These are phyloP conservation scores for Isoetes taiwanensis DNA, from an alignment of 75 land plant genomes.

Conservation along the genomic window DNA sequence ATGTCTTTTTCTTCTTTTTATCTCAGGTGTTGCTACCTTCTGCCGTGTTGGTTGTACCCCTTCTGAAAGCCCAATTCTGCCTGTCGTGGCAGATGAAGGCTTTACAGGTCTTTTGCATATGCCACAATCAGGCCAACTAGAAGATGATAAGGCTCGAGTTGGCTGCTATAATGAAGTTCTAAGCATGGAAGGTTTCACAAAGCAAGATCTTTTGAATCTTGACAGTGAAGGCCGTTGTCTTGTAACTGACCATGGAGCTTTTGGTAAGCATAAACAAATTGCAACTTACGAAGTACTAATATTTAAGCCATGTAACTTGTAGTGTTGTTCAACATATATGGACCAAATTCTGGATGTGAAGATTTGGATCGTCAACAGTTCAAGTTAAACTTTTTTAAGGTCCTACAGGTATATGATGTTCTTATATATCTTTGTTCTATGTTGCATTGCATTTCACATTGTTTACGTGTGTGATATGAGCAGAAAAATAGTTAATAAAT, in stretches of 20 bases:
- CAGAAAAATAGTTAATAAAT: too few species aligned
- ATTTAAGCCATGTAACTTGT: slow-evolving; percentile 5
- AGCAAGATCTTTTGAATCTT: slow-evolving; percentile 54
- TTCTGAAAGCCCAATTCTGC: slow-evolving; percentile 51
- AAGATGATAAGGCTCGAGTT: slow-evolving; percentile 10
- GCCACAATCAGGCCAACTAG: slow-evolving; percentile 12
- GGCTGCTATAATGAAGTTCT: slow-evolving; percentile 19
- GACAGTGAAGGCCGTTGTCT: slow-evolving; percentile 91
- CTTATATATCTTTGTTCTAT: not conserved
- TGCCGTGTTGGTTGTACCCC: slow-evolving; percentile 55
- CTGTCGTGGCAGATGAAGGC: slow-evolving; percentile 88
- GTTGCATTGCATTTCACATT: too few species aligned
- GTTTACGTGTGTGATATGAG: too few species aligned
- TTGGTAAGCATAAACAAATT: slow-evolving; percentile 66
- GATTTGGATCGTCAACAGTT: slow-evolving; percentile 57
- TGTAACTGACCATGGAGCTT: slow-evolving; percentile 91
- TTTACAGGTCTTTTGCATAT: slow-evolving; percentile 57
- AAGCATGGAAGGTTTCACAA: slow-evolving; percentile 33
- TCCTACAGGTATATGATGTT: slow-evolving; percentile 46
- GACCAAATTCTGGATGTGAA: slow-evolving; percentile 48
- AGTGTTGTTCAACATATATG: slow-evolving; percentile 95
- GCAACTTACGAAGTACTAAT: not conserved
- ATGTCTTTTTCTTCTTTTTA: too few species aligned
- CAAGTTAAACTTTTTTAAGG: slow-evolving; percentile 48
- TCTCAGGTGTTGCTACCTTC: slow-evolving; percentile 87